Evolutionary conservation across 2,329 filamentous ascomycete genomes (phyloP).

Genomic region (Aspergillus uvarum): DNA sequence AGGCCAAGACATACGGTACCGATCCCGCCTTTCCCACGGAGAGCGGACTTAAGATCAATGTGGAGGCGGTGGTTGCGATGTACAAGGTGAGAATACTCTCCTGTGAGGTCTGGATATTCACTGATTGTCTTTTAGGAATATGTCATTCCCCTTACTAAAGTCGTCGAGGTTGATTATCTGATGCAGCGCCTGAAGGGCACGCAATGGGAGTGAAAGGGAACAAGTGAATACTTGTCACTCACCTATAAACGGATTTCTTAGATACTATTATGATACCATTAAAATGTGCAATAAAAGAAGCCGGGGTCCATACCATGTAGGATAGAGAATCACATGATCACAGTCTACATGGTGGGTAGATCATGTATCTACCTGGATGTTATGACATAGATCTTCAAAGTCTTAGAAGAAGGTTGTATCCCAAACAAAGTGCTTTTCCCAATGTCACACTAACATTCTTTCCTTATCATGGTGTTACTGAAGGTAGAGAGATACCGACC

Average conservation of each 20-base stretch:
- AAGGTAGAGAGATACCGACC: too few species aligned
- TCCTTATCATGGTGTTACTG: too few species aligned
- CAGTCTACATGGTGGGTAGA: too few species aligned
- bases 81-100: constrained; percentile 57
- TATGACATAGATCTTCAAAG: too few species aligned
- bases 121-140: constrained; percentile 52
- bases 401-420: too few species aligned
- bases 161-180: constrained; percentile 95
- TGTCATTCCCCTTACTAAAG: constrained; percentile 96
- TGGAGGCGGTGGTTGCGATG: constrained; percentile 85
- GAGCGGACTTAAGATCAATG: constrained; percentile 72
- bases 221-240: not conserved
- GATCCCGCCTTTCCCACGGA: constrained; percentile 67
- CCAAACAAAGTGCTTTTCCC: too few species aligned
- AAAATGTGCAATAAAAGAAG: not conserved
- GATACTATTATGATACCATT: not conserved
- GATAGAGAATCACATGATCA: not conserved
- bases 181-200: constrained; percentile 77
- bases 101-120: not conserved
- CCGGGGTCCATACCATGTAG: not conserved
- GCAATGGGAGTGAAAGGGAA: constrained; percentile 44
- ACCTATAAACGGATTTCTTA: not conserved
- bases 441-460: too few species aligned
- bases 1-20: constrained; percentile 89
- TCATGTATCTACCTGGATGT: too few species aligned